Conservation (phyloP, 2,329 filamentous ascomycete species). For the Epichloe uncinata region DNA sequence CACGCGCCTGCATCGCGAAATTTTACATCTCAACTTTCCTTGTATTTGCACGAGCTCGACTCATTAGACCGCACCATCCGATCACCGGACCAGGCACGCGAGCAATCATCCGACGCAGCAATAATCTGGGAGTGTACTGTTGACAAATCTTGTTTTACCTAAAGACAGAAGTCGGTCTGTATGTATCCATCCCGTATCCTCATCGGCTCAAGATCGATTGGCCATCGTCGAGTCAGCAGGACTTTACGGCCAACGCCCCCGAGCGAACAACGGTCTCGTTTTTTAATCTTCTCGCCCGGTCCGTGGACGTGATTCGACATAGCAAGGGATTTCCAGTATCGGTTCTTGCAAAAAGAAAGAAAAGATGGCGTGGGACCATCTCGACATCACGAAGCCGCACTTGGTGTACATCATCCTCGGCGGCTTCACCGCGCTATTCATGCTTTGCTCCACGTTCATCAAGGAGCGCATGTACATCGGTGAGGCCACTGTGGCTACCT, state of each 20-base stretch:
- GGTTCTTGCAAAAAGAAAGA: not conserved
- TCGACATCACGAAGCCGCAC: constrained; percentile 85
- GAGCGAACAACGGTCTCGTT: constrained; percentile 1
- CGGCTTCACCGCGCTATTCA: constrained; percentile 94
- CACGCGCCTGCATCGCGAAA: not conserved
- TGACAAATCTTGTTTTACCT: too few relatives aligned
- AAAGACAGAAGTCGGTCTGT: constrained; percentile 1
- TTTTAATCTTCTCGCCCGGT: not conserved
- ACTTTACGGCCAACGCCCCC: not conserved
- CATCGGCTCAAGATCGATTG: constrained; percentile 6
- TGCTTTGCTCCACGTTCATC: constrained; percentile 95
- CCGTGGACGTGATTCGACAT: constrained; percentile 2
- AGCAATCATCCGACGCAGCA: not conserved
- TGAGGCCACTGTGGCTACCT: constrained; percentile 85
- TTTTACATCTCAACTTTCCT: not conserved
- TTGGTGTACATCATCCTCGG: constrained; percentile 97
- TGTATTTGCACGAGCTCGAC: not conserved
- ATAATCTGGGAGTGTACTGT: too few relatives aligned
- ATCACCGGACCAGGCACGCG: too few relatives aligned
- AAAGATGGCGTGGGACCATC: constrained; percentile 63
- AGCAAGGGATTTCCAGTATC: not conserved
- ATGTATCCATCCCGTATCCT: constrained; percentile 6
- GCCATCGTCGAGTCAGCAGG: constrained; percentile 5
- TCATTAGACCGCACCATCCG: not conserved
- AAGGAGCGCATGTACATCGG: constrained; percentile 98